A percentile compares a stretch with the other conserved stretches of the same genome.
Evolutionary conservation across 495 filamentous ascomycete genomes (phyloP).

Genomic region (Penicillium alfredii): DNA sequence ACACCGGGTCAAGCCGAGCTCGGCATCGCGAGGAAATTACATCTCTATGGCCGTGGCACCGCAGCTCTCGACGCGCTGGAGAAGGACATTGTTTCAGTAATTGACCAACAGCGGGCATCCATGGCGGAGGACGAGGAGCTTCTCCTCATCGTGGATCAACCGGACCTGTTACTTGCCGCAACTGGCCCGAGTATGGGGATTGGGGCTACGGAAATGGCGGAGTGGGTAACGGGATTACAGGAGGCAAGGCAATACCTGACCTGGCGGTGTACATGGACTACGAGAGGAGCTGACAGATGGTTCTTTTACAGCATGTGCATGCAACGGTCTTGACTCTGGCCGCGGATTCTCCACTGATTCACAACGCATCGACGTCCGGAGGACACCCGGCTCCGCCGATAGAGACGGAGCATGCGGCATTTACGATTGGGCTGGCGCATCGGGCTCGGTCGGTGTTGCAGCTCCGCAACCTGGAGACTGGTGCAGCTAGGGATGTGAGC

Average conservation of each 20-base stretch:
- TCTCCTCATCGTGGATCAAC: constrained; percentile 47
- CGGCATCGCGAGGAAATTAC: constrained; percentile 31
- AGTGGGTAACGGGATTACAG: constrained; percentile 42
- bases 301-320: constrained; percentile 36
- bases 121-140: constrained; percentile 23
- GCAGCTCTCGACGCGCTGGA: constrained; percentile 33
- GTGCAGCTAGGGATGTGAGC: constrained; percentile 82
- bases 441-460: constrained; percentile 63
- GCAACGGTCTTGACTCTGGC: constrained; percentile 60
- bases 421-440: constrained; percentile 67
- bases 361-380: constrained; percentile 31
- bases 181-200: constrained; percentile 33
- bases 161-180: constrained; percentile 46
- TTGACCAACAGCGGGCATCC: constrained; percentile 23
- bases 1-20: constrained; percentile 11
- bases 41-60: constrained; percentile 29
- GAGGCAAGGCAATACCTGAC: constrained; percentile 27
- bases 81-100: constrained; percentile 34
- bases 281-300: constrained; percentile 11
- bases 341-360: constrained; percentile 65
- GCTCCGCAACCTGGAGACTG: constrained; percentile 71
- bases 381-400: constrained; percentile 52
- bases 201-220: constrained; percentile 41
- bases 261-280: too few species aligned
- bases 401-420: constrained; percentile 57